Conservation (phyloP, 1,139 yeast species). For the Kurtzmaniella natalensis region DNA sequence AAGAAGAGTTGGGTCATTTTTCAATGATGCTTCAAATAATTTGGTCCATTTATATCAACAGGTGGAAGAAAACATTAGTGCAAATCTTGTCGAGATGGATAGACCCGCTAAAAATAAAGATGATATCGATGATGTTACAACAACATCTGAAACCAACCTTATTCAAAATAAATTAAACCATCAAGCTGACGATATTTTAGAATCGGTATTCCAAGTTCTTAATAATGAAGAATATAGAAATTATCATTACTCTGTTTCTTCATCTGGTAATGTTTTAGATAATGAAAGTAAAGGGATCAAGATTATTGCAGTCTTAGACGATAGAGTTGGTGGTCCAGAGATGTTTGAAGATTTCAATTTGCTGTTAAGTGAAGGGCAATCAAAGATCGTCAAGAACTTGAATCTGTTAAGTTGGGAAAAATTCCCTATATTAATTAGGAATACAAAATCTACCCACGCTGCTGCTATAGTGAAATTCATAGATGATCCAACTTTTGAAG, state of each 20-base stretch:
- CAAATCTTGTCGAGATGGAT: conserved; percentile 3
- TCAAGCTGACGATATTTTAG: conserved; percentile 54
- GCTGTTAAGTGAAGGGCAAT: conserved; percentile 39
- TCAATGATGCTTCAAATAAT: conserved; percentile 24
- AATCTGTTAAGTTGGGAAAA: conserved; percentile 64
- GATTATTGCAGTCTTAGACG: conserved; percentile 1
- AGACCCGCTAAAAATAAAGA: conserved; percentile 6
- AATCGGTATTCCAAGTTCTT: conserved; percentile 58
- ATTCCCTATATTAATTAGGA: conserved; percentile 63
- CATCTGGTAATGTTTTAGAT: not conserved
- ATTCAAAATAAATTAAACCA: conserved; percentile 33
- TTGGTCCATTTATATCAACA: conserved; percentile 27
- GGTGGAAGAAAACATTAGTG: conserved; percentile 9
- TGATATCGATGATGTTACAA: conserved; percentile 2
- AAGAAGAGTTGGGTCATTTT: conserved; percentile 27
- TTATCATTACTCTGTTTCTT: conserved; percentile 16
- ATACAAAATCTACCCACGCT: conserved; percentile 69
- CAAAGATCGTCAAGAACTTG: conserved; percentile 41
- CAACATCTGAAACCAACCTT: not conserved
- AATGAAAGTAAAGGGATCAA: not conserved
- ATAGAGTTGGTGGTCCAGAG: conserved; percentile 1
- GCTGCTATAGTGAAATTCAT: conserved; percentile 69
- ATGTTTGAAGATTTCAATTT: conserved; percentile 26
- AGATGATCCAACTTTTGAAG: conserved; percentile 48
- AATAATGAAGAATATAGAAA: conserved; percentile 22